phyloP scores from a whole-genome alignment of 139 green algal species.

The Marvania coccoides region DNA sequence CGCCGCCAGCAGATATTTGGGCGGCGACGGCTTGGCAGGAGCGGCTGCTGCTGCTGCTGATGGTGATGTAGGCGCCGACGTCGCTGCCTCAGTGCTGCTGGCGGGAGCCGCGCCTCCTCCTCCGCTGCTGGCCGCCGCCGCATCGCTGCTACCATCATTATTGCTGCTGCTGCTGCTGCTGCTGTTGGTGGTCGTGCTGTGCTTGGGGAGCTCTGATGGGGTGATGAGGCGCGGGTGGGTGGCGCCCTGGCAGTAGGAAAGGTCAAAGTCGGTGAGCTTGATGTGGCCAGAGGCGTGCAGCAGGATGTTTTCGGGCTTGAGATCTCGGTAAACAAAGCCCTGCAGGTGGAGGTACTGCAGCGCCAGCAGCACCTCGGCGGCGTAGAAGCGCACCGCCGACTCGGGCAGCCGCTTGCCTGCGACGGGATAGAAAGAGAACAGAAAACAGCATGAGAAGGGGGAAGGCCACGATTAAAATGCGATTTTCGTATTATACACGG shows the following conservation, averaged over 20 bases:
- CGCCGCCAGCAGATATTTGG: conserved; percentile 45
- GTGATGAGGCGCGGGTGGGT: conserved; percentile 26
- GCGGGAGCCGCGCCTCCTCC: not conserved
- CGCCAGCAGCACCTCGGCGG: conserved; percentile 86
- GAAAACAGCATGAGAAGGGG: not conserved
- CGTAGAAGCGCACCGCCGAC: conserved; percentile 79
- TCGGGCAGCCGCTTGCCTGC: conserved; percentile 64
- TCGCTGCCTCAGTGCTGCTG: not conserved
- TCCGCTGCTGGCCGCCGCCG: not conserved
- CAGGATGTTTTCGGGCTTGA: conserved; percentile 99
- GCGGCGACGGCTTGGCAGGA: not conserved
- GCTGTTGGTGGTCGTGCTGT: not conserved
- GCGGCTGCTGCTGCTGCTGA: not conserved
- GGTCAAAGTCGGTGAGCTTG: conserved; percentile 97
- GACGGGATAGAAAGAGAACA: not conserved
- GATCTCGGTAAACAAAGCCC: conserved; percentile 91
- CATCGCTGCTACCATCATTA: not conserved
- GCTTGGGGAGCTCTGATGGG: not conserved
- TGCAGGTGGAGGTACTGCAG: conserved; percentile 97
- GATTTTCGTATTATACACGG: no score
- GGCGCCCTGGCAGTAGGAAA: conserved; percentile 64
- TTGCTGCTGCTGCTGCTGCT: not conserved
- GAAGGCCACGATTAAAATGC: no score
- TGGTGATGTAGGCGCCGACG: no score
- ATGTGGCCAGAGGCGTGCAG: conserved; percentile 82